Base-by-base conservation (phyloP, 257 asterid species). In the Ajuga chamaepitys region DNA sequence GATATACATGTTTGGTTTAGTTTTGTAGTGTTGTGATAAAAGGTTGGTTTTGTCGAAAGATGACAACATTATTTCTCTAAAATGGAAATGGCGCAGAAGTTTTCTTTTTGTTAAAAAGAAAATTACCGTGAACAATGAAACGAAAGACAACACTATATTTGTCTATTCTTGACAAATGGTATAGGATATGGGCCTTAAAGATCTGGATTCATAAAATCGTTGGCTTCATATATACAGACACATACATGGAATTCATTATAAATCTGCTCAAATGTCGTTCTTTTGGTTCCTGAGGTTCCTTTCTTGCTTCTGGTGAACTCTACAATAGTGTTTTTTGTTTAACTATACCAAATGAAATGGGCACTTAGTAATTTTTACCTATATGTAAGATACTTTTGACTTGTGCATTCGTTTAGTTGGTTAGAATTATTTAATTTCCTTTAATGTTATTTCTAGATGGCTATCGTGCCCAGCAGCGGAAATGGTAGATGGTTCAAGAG, bases 401-500 rank as follows among this genome's bases (percentile, higher is more conserved):
- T 48, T 17, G 26, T 45, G 40, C 42, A 6, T 70, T 41, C 17
- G 10, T 37, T 14, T 53, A 9, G 48, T 48, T 62, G 26, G 37
- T 68, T 56, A 41, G 50, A 48, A 32, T 6, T 7, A 25, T 62
- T 8, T 45, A 40, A 53, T 58, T 45, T 67, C 52, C 26, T 17
- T 64, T 22, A 26, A 34, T 71, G 40, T 53, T 42, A n/a, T 66
- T 62, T 62, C 58, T 66, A 92, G 98, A 85, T 92, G 96, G 97
- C 85, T 87, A 66, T 81, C 89, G 0, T 92, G 98, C 72, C 97
- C 97, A 10, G 97, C 96, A 44, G 95, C 95, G 0, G 99, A 94
- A 77, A 88, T 90, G 96, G 95, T 78, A 51, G 99, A 94, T 79
- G 99, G 95, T 75, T 86, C 99, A 17, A 94, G 82, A 82, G 95